Percentiles rank a stretch among this genome's conserved stretches.
phyloP scores from a whole-genome alignment of 2,329 filamentous ascomycete genomes.

The Cercospora sp. region DNA sequence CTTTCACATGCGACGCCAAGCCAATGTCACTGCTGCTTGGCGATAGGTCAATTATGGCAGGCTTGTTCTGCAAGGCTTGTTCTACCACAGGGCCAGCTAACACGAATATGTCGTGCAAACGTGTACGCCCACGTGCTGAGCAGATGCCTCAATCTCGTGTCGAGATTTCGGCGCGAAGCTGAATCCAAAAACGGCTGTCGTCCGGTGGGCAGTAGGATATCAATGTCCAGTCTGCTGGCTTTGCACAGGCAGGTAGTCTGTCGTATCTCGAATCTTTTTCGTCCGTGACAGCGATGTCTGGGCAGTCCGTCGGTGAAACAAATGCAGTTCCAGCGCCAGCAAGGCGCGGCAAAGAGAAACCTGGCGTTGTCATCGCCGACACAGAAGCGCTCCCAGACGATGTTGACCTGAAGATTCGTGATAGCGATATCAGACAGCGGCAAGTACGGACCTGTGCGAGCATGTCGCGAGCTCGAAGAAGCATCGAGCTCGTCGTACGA shows the following conservation, averaged over 20 bases:
- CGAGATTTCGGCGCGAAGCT: neutral
- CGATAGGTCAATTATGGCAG: neutral
- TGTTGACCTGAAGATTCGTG: conserved; percentile 16
- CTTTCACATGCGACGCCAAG: conserved; percentile 6
- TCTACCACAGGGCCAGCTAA: neutral
- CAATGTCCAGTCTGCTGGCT: neutral
- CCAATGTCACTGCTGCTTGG: conserved; percentile 2
- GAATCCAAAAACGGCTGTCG: neutral
- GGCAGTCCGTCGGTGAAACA: too few relatives aligned
- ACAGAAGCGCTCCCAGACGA: conserved; percentile 8
- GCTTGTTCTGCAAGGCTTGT: neutral
- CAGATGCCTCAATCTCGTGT: neutral
- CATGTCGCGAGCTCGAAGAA: neutral
- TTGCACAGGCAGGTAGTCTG: neutral
- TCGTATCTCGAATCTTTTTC: neutral
- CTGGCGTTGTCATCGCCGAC: neutral
- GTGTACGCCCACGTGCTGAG: neutral
- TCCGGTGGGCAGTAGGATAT: neutral
- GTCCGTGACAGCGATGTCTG: neutral
- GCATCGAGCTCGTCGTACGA: conserved; percentile 9
- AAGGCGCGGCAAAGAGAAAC: neutral
- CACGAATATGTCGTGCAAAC: neutral
- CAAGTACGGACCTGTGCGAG: conserved; percentile 18
- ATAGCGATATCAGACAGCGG: conserved; percentile 19
- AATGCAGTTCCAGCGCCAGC: neutral